These are phyloP conservation scores for Cryptococcus deneoformans DNA, from an alignment of 1,284 basidiomycete species.

Conservation along the genomic window DNA sequence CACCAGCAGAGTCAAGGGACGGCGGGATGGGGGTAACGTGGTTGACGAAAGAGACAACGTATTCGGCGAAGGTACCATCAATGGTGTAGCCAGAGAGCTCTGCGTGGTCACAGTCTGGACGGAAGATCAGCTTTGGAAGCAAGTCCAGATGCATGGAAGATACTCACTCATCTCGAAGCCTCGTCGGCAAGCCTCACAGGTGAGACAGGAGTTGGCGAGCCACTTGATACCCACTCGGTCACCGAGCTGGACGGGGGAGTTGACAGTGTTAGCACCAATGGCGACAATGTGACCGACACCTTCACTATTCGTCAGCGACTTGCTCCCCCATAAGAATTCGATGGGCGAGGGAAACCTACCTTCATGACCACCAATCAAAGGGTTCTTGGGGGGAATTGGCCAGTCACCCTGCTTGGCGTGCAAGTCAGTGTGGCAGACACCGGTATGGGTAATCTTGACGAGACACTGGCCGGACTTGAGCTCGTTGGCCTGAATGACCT, in stretches of 20 bases:
- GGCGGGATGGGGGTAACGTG: conserved; percentile 75
- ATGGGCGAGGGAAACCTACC: conserved; percentile 2
- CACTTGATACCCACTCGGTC: conserved; percentile 83
- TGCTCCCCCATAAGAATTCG: not conserved
- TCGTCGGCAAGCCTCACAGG: conserved; percentile 71
- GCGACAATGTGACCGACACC: conserved; percentile 61
- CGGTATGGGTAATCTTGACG: conserved; percentile 71
- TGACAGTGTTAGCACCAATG: conserved; percentile 65
- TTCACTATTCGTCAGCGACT: not conserved
- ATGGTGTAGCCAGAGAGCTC: conserved; percentile 69
- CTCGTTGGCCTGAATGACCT: conserved; percentile 61
- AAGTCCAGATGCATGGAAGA: not conserved
- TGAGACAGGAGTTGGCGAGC: conserved; percentile 65
- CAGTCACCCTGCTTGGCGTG: conserved; percentile 67
- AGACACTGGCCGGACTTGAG: conserved; percentile 77
- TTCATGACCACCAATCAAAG: conserved; percentile 66
- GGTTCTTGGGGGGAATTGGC: conserved; percentile 64
- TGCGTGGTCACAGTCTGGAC: conserved; percentile 56
- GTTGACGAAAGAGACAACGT: conserved; percentile 56
- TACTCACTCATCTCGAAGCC: conserved; percentile 57
- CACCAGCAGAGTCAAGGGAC: conserved; percentile 61
- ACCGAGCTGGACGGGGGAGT: conserved; percentile 57
- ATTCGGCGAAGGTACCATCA: conserved; percentile 82
- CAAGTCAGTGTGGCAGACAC: conserved; percentile 51
- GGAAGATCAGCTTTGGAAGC: not conserved